Percentiles rank a stretch among this genome's conserved stretches.
phyloP scores from a whole-genome alignment of 345 rosid genomes.

The Carallia brachiata region DNA sequence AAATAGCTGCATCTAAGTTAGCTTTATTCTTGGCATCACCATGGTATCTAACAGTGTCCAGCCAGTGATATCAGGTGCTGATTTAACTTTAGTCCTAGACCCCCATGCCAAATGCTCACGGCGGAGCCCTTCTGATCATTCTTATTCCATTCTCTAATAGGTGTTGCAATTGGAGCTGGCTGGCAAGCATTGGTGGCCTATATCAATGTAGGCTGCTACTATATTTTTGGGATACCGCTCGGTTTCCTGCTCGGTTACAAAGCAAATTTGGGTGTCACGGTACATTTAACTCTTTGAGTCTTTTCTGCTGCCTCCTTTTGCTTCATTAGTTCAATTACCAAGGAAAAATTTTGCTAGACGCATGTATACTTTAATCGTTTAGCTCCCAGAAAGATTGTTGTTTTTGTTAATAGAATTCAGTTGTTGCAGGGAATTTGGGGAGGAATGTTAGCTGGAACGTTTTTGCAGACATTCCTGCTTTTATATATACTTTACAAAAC shows the following conservation, averaged over 20 bases:
- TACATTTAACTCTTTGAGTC: conserved; percentile 9
- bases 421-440: conserved; percentile 63
- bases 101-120: background rate
- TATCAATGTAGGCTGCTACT: conserved; percentile 68
- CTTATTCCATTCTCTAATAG: conserved; percentile 25
- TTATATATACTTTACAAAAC: conserved; percentile 54
- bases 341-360: too few relatives aligned
- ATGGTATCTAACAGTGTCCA: conserved; percentile 87
- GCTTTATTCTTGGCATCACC: conserved; percentile 69
- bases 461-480: conserved; percentile 66
- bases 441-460: conserved; percentile 78
- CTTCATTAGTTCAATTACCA: background rate
- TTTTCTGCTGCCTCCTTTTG: background rate
- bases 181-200: conserved; percentile 89
- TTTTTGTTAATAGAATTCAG: background rate
- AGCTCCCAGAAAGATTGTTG: too few relatives aligned
- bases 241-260: conserved; percentile 71
- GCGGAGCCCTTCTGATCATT: background rate
- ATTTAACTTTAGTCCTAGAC: background rate
- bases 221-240: conserved; percentile 70
- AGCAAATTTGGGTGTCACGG: conserved; percentile 61
- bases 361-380: too few relatives aligned
- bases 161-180: conserved; percentile 86
- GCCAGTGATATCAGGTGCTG: conserved; percentile 73
- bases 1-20: conserved; percentile 48